These are phyloP conservation scores for Hericium erinaceus DNA, from an alignment of 768 basidiomycete species.

Conservation along the genomic window DNA sequence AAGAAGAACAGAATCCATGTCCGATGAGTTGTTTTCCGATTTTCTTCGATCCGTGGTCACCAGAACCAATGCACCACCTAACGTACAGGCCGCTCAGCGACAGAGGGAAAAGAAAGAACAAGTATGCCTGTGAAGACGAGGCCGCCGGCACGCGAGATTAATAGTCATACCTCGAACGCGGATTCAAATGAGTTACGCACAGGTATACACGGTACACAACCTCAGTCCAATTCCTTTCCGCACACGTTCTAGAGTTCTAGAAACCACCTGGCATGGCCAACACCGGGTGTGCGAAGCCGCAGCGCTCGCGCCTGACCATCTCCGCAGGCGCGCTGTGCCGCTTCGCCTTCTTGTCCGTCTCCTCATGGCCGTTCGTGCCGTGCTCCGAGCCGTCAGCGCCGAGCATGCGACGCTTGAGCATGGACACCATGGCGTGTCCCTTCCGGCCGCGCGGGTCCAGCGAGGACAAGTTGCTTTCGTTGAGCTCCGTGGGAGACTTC, in stretches of 20 bases:
- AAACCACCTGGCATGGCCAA: conserved; percentile 53
- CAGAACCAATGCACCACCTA: too few species aligned
- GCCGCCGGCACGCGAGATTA: neutral
- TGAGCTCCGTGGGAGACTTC: conserved; percentile 36
- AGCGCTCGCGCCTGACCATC: conserved; percentile 37
- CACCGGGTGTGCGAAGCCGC: conserved; percentile 50
- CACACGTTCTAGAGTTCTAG: conserved; percentile 22
- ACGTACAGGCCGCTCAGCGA: too few species aligned
- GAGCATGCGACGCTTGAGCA: conserved; percentile 46
- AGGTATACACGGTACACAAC: neutral
- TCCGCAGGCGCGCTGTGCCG: conserved; percentile 61
- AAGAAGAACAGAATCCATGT: too few species aligned
- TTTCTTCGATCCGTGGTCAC: too few species aligned
- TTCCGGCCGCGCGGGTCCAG: conserved; percentile 45
- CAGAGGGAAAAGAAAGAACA: neutral
- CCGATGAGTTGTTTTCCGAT: too few species aligned
- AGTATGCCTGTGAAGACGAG: neutral
- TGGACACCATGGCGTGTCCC: conserved; percentile 56
- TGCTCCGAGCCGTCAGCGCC: conserved; percentile 8
- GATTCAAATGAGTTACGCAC: neutral
- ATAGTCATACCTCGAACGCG: too few species aligned
- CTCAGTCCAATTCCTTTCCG: neutral
- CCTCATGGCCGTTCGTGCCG: conserved; percentile 16
- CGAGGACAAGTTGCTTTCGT: conserved; percentile 41
- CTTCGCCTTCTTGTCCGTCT: conserved; percentile 26